Conservation (phyloP, 2,329 filamentous ascomycete species). For the Ophiostoma sp. region DNA sequence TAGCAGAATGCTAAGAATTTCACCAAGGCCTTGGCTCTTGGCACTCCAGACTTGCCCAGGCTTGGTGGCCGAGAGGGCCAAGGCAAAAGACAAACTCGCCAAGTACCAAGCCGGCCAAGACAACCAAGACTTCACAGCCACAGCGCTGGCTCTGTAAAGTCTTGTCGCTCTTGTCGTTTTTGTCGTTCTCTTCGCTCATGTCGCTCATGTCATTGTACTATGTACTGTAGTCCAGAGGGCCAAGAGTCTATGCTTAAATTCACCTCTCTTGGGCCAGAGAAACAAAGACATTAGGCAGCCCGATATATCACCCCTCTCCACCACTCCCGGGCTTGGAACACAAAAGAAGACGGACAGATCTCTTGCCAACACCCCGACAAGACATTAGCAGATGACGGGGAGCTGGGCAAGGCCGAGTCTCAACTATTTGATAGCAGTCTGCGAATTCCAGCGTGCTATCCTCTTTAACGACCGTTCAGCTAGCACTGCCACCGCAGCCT, state of each 20-base stretch:
- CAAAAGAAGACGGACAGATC: conserved; percentile 6
- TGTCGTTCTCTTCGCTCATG: not conserved
- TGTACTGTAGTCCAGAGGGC: not conserved
- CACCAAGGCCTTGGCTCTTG: not conserved
- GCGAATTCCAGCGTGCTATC: not conserved
- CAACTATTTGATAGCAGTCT: too few species aligned
- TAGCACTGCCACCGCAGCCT: not conserved
- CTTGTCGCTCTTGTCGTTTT: not conserved
- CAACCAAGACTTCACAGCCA: conserved; percentile 17
- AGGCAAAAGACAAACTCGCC: not conserved
- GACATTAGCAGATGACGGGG: not conserved
- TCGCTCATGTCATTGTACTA: too few species aligned
- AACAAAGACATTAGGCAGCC: not conserved
- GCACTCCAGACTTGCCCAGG: not conserved
- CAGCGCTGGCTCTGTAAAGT: conserved; percentile 3
- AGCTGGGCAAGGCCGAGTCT: not conserved
- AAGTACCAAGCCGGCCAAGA: conserved; percentile 11
- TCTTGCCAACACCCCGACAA: conserved; percentile 1
- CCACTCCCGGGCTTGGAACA: not conserved
- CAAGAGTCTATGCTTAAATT: not conserved
- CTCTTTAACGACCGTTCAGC: not conserved
- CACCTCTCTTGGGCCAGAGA: not conserved
- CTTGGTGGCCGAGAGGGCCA: not conserved
- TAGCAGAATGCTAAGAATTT: conserved; percentile 8
- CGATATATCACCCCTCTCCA: not conserved